Percentiles rank a stretch among this genome's conserved stretches.
phyloP scores from a whole-genome alignment of 192 early-diverging fungal species.

The Paraglomus brasilianum region DNA sequence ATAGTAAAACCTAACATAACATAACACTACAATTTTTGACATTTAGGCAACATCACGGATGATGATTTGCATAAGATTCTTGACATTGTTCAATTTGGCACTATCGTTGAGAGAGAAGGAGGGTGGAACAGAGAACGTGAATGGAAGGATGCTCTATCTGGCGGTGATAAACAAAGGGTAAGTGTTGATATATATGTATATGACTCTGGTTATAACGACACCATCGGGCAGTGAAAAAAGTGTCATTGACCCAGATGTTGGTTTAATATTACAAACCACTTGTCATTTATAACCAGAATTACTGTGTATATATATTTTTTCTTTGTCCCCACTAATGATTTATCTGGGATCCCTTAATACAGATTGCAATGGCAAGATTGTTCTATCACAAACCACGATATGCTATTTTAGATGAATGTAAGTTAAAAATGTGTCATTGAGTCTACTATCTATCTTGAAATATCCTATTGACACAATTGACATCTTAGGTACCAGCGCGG shows the following conservation, averaged over 20 bases:
- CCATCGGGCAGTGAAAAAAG: not conserved
- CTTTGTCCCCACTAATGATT: not conserved
- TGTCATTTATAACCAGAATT: constrained; percentile 17
- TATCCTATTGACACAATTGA: constrained; percentile 5
- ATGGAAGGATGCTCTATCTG: constrained; percentile 93
- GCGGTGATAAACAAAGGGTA: constrained; percentile 92
- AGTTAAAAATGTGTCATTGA: constrained; percentile 35
- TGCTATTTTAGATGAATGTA: constrained; percentile 97
- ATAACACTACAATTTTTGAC: not conserved
- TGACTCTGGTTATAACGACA: not conserved
- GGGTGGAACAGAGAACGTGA: constrained; percentile 85
- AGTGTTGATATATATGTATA: not conserved
- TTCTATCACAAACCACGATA: constrained; percentile 96
- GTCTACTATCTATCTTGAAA: too few species aligned
- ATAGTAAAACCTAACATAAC: not conserved
- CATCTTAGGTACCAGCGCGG: constrained; percentile 61
- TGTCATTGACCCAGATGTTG: too few species aligned
- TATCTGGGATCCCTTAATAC: not conserved
- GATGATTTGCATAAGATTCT: constrained; percentile 76
- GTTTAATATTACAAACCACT: not conserved
- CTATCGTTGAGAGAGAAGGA: constrained; percentile 87
- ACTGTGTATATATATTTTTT: not conserved
- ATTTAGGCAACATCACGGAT: constrained; percentile 65
- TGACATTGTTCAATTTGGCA: constrained; percentile 76
- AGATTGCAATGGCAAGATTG: constrained; percentile 93